Evolutionary conservation across 495 filamentous ascomycete genomes (phyloP), one percentile per base, ranked within the genome.

Genomic region (Podospora australis): DNA sequence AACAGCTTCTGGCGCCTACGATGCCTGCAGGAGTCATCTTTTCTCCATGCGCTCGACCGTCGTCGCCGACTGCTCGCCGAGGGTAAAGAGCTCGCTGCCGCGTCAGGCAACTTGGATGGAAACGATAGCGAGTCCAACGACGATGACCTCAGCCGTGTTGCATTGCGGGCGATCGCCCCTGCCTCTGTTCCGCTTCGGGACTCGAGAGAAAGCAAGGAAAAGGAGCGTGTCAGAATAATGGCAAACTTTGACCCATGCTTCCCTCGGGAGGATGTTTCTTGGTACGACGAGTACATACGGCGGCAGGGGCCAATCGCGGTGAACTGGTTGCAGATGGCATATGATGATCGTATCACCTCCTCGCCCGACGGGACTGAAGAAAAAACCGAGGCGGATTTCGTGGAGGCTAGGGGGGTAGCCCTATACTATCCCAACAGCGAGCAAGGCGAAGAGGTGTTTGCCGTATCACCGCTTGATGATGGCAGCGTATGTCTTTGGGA

Each of bases 261-360:
- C 49, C 80, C 83, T 11, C 66, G 69, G 10, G 83, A 87, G 61
- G 68, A 69, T 29, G 70, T 86, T 11, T 78, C 86, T 42, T 96
- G 87, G 82, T 96, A 94, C 55, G 79, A 83, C 42, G 90, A 96
- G 65, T 96, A 87, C 62, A 84, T 91, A 52, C 87, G 88, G 21
- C 75, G 89, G 19, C 77, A 92, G 69, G 88, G 78, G 0, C 83
- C 86, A 0, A 75, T 89, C 23, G 76, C 73, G 5, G 66, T 87
- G 23, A 84, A 74, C 55, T 96, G 89, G 89, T 70, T 91, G 39
- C 78, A 87, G 55, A 73, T 80, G 42, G 46, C 56, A 10, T 45
- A 48, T 19, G 44, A 49, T n/a, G 17, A 36, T 25, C 16, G 14
- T 4, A 78, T 79, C 13, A 64, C 63, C 13, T 59, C 66, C 16